Evolutionary conservation across 2,329 filamentous ascomycete species (phyloP).

Genomic region (Ramichloridium luteum): DNA sequence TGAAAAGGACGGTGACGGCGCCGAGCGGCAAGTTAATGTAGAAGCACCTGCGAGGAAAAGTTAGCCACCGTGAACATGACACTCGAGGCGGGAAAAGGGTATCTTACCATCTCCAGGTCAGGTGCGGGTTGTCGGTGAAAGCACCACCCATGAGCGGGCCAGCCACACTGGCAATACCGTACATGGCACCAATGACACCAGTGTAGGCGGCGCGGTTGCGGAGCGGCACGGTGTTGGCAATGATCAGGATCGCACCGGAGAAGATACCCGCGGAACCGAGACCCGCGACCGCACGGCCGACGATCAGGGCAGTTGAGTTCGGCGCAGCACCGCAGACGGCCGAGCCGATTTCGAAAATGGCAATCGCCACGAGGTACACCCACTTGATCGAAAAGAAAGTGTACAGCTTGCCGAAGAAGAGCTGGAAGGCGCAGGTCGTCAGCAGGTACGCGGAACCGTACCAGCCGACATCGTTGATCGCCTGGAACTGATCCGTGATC

Average conservation of each 20-base stretch:
- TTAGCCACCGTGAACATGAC: background rate
- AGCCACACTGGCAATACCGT: slow-evolving; percentile 36
- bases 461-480: slow-evolving; percentile 34
- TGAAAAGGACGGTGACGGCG: slow-evolving; percentile 28
- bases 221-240: slow-evolving; percentile 34
- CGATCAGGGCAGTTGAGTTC: slow-evolving; percentile 37
- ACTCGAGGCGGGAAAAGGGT: too few relatives aligned
- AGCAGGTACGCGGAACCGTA: slow-evolving; percentile 36
- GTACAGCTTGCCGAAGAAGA: slow-evolving; percentile 37
- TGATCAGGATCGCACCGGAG: slow-evolving; percentile 36
- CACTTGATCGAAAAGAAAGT: slow-evolving; percentile 37
- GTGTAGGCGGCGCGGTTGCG: slow-evolving; percentile 37
- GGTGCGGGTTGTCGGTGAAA: slow-evolving; percentile 21
- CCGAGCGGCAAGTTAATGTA: slow-evolving; percentile 45
- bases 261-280: slow-evolving; percentile 41
- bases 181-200: slow-evolving; percentile 38
- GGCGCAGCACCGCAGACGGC: slow-evolving; percentile 40
- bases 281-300: slow-evolving; percentile 40
- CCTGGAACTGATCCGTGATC: slow-evolving; percentile 37
- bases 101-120: slow-evolving; percentile 22
- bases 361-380: slow-evolving; percentile 32
- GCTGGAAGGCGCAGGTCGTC: slow-evolving; percentile 29
- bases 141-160: slow-evolving; percentile 34
- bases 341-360: slow-evolving; percentile 42
- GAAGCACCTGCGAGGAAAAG: slow-evolving; percentile 21